These are phyloP conservation scores for Saitozyma sp. DNA, from an alignment of 768 basidiomycete species.

Conservation along the genomic window DNA sequence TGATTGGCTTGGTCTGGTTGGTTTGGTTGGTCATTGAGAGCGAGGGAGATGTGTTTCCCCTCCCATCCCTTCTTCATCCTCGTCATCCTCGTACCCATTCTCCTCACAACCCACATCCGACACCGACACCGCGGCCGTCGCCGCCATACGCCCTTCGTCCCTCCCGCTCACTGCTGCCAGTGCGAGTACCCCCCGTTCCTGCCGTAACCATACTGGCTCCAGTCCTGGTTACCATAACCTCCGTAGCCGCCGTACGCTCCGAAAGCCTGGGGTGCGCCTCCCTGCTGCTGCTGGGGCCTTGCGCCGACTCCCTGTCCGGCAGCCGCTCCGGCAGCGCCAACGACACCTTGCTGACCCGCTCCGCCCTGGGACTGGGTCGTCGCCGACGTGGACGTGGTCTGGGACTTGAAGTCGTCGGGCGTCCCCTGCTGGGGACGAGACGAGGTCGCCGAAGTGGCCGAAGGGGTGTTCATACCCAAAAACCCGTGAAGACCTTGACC, in stretches of 20 bases:
- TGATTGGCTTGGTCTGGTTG: too few relatives aligned
- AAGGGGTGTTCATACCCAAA: conserved; percentile 31
- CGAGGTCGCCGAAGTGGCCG: conserved; percentile 11
- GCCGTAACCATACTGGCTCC: conserved; percentile 39
- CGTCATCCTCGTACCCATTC: too few relatives aligned
- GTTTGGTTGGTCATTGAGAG: too few relatives aligned
- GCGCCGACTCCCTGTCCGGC: background rate
- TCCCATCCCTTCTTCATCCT: too few relatives aligned
- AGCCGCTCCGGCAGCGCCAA: background rate
- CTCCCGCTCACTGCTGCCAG: conserved; percentile 35
- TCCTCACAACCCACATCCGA: too few relatives aligned
- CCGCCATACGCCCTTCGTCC: too few relatives aligned
- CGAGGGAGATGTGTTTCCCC: too few relatives aligned
- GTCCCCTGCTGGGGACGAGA: background rate
- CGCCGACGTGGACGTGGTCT: background rate
- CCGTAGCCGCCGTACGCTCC: conserved; percentile 28
- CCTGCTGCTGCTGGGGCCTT: conserved; percentile 19
- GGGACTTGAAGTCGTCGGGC: conserved; percentile 36
- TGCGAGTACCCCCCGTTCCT: conserved; percentile 34
- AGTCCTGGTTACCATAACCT: conserved; percentile 41
- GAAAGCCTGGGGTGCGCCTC: conserved; percentile 14
- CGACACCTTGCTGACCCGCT: conserved; percentile 12
- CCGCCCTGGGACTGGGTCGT: conserved; percentile 11
- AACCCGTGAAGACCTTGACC: conserved; percentile 36
- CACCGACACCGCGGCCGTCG: too few relatives aligned